Base-by-base conservation (phyloP, 139 green algal species). In the Asterochloris sp. region DNA sequence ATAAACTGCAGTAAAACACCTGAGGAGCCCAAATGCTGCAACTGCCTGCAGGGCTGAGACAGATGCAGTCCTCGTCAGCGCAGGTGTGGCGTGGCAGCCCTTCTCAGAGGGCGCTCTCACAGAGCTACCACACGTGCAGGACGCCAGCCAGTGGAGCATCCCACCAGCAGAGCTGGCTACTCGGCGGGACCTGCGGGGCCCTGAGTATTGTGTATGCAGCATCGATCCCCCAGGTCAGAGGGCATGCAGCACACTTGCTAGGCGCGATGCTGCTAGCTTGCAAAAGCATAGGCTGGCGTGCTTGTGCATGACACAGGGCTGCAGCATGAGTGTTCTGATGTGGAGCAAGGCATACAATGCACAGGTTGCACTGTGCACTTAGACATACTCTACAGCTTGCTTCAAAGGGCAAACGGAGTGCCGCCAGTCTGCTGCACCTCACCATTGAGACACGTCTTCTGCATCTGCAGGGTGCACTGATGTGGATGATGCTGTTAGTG, bases 401-500 rank as follows among this genome's bases (percentile, higher is more conserved):
- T 54, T 54, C 38, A 10, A 54, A 54, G 38, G 38, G 38, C 38
- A 54, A 54, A 54, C 38, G 6, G 38, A 54, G 38, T 54, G 38
- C 38, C 6, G 38, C 38, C 38, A 10, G 38, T 54, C 38, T 54
- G 38, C 38, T 54, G 38, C 38, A 54, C 4, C 38, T 10, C 38
- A 54, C 38, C 38, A 54, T 54, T 54, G 38, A 54, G 38, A 54
- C 38, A 54, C 6, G 38, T 54, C 38, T 6, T 54, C 38, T 54
- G 38, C 38, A 54, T 54, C 16, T 76, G 74, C 85, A 75, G 88
- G 88, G 27, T 93, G 90, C 81, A 91, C 85, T 71, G 90, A 93
- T 77, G 87, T 93, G 19, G 90, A 93, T 76, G 90, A 93, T 80
- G 88, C 90, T 13, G 83, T 93, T 73, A 87, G 88, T 66, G 87